Evolutionary conservation across 2,329 filamentous ascomycete genomes (phyloP).

Genomic region (Drechslerella coelobrocha): DNA sequence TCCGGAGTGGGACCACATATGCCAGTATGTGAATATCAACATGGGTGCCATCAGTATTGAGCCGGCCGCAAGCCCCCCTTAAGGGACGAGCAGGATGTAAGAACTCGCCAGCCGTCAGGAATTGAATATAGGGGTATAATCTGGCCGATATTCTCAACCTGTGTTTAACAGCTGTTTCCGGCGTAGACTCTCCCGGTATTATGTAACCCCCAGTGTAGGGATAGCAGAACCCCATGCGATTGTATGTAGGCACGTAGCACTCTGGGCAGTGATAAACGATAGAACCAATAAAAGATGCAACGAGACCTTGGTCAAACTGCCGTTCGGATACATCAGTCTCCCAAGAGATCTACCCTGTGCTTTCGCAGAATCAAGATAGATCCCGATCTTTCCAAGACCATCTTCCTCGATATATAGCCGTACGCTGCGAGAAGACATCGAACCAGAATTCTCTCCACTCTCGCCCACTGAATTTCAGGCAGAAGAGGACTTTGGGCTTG

Average conservation of each 20-base stretch:
- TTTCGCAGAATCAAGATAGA: constrained; percentile 40
- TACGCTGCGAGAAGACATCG: constrained; percentile 23
- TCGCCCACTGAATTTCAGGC: constrained; percentile 15
- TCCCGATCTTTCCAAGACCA: constrained; percentile 38
- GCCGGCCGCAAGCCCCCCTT: constrained; percentile 26
- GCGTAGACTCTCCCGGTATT: constrained; percentile 45
- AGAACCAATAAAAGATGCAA: constrained; percentile 35
- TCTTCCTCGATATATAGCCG: constrained; percentile 13
- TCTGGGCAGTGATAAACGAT: constrained; percentile 27
- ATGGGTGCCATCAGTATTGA: constrained; percentile 33
- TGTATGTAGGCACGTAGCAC: constrained; percentile 43
- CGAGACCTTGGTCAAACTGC: constrained; percentile 24
- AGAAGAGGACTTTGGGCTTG: constrained; percentile 34
- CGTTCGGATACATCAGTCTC: constrained; percentile 20
- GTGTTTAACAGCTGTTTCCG: constrained; percentile 38
- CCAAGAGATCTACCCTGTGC: constrained; percentile 34
- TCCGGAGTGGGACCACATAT: constrained; percentile 42
- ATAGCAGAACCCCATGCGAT: constrained; percentile 33
- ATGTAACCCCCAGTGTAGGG: constrained; percentile 46
- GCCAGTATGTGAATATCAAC: constrained; percentile 26
- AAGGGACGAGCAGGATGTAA: constrained; percentile 39
- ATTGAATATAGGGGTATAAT: constrained; percentile 14
- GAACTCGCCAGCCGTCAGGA: constrained; percentile 41
- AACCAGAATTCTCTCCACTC: constrained; percentile 34
- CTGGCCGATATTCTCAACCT: constrained; percentile 30